Base-by-base conservation (phyloP, 805 yeast species). In the Nakazawaea pomicola region DNA sequence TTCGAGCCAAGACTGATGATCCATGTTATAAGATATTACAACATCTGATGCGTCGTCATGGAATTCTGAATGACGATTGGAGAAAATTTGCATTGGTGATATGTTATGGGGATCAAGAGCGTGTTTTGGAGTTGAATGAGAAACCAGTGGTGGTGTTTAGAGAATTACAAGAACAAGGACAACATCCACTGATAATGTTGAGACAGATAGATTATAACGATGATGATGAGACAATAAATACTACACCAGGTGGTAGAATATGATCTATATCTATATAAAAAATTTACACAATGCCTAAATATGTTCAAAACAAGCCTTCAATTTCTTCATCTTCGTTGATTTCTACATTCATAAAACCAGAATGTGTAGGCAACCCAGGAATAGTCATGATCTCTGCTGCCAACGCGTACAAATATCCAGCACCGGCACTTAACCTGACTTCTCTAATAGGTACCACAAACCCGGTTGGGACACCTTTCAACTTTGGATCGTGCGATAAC, bases 111-210 rank as follows among this genome's bases (percentile, higher is more conserved):
- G 96, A 89, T 57, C 83, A 83, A 53, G 97, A 91, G 55, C 67
- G 96, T 21, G 77, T 89, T 8, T 61, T 93, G 35, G 86, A 83
- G 29, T 67, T 85, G 47, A 86, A 87, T 20, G 99, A 91, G 55
- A 84, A 79, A 57, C 99, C 99, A 0, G 95, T 91, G 6, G 67
- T 75, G 28, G 80, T 89, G 8, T 87, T 88, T 57, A 84, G 87
- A 58, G 95, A 84, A 53, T 67, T 91, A 19, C 88, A 80, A 55
- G 95, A 85, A 46, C 73, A 79, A 44, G 96, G 96, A 1, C 72
- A 82, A 49, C 86, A 83, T 55, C 97, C 98, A 0, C 85, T 93
- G 1, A 88, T 90, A 45, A 90, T 90, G 96, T 70, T 90, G 33
- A 67, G 98, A 50, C 93, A 87, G 50, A 72, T 83, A 38, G 95